phyloP scores from a whole-genome alignment of 345 rosid genomes.

The Arabis hirsuta region DNA sequence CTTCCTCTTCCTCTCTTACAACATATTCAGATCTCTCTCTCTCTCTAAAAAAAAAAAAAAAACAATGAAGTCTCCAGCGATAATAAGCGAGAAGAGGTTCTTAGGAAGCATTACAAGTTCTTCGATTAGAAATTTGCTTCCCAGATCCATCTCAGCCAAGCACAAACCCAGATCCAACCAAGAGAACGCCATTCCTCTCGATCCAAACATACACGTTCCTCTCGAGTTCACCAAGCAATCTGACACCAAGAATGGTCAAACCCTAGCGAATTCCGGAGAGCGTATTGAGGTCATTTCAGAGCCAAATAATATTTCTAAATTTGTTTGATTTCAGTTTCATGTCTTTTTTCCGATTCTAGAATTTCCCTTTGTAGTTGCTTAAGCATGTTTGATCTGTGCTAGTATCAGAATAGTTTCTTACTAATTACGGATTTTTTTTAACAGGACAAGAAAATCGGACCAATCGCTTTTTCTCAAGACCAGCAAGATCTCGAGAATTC shows the following conservation, averaged over 20 bases:
- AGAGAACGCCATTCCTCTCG: slow-evolving; percentile 67
- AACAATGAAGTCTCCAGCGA: slow-evolving; percentile 39
- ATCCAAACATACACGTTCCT: slow-evolving; percentile 50
- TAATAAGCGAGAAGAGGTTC: slow-evolving; percentile 45
- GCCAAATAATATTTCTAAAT: background rate
- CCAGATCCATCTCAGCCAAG: slow-evolving; percentile 64
- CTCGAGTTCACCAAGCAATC: background rate
- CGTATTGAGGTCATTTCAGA: background rate
- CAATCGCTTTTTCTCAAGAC: background rate
- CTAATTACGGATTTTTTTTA: background rate
- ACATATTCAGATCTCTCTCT: slow-evolving; percentile 18
- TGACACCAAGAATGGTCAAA: background rate
- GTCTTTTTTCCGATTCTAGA: background rate
- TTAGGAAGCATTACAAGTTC: slow-evolving; percentile 57
- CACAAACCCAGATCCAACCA: slow-evolving; percentile 50
- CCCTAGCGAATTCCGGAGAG: background rate
- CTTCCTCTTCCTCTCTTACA: slow-evolving; percentile 8
- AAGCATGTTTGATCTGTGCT: background rate
- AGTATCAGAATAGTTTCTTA: background rate
- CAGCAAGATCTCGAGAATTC: background rate
- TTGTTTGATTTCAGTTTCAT: background rate
- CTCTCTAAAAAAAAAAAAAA: slow-evolving; percentile 15
- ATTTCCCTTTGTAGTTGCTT: background rate
- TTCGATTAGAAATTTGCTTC: slow-evolving; percentile 67
- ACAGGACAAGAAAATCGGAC: slow-evolving; percentile 17